phyloP scores from a whole-genome alignment of 768 basidiomycete genomes.

The Paxillus ammoniavirescens region DNA sequence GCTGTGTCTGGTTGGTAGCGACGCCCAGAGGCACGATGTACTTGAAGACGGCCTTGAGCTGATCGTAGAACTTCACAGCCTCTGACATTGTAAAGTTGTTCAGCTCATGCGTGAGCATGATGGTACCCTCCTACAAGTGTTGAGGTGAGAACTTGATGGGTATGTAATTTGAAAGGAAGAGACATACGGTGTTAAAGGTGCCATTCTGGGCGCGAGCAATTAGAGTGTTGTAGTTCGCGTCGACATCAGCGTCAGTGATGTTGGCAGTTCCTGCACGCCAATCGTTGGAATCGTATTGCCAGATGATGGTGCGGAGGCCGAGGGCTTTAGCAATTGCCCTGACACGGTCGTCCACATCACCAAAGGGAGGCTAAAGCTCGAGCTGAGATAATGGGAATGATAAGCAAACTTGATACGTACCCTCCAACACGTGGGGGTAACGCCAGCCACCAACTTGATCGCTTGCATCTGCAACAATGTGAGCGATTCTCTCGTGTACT shows the following conservation, averaged over 20 bases:
- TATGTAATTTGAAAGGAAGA: too few species aligned
- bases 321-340: conserved; percentile 67
- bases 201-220: conserved; percentile 45
- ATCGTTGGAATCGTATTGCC: conserved; percentile 71
- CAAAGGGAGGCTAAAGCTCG: conserved; percentile 51
- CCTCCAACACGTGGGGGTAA: conserved; percentile 62
- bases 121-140: conserved; percentile 42
- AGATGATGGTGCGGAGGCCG: conserved; percentile 69
- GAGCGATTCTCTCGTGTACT: not conserved
- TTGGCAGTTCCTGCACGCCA: conserved; percentile 60
- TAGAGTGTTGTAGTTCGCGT: conserved; percentile 54
- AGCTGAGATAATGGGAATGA: not conserved
- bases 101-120: conserved; percentile 58
- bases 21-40: conserved; percentile 54
- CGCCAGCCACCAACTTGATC: conserved; percentile 52
- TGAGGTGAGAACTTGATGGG: not conserved
- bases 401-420: conserved; percentile 29
- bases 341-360: conserved; percentile 74
- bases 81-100: conserved; percentile 62
- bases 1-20: conserved; percentile 48
- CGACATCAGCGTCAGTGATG: conserved; percentile 44
- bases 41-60: conserved; percentile 44
- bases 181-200: conserved; percentile 36
- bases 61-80: conserved; percentile 50
- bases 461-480: conserved; percentile 39